Evolutionary conservation across 768 basidiomycete species (phyloP).

Genomic region (Coprinopsis marcescibilis): DNA sequence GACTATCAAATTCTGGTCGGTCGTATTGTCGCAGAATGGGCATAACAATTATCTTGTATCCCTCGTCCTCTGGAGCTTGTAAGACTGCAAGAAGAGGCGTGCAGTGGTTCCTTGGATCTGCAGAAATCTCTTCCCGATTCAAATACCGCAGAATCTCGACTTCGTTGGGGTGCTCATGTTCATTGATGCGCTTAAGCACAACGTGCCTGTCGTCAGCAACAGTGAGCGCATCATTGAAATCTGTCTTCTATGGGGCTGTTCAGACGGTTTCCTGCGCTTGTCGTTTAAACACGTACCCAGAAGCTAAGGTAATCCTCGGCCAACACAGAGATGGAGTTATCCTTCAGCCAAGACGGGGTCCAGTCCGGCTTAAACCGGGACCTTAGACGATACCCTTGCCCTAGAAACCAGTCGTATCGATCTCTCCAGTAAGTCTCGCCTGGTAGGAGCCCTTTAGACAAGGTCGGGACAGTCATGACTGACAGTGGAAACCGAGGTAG

Average conservation of each 20-base stretch:
- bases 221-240: conserved; percentile 25
- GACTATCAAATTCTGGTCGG: conserved; percentile 25
- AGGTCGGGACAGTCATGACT: too few relatives aligned
- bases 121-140: conserved; percentile 5
- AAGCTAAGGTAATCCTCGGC: not conserved
- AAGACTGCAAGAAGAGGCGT: conserved; percentile 23
- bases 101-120: conserved; percentile 29
- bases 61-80: conserved; percentile 16
- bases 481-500: too few relatives aligned
- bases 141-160: conserved; percentile 23
- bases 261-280: too few relatives aligned
- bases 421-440: conserved; percentile 20
- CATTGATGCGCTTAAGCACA: conserved; percentile 21
- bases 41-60: conserved; percentile 21
- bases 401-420: conserved; percentile 25
- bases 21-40: conserved; percentile 21
- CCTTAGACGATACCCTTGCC: conserved; percentile 27
- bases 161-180: conserved; percentile 20
- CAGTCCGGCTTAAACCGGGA: conserved; percentile 27
- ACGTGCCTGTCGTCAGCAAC: conserved; percentile 23
- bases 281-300: too few relatives aligned
- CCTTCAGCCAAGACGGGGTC: conserved; percentile 28
- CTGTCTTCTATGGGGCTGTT: not conserved
- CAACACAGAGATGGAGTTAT: not conserved
- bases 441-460: not conserved